Evolutionary conservation across 2,329 filamentous ascomycete genomes (phyloP).

Genomic region (Aspergillus candidus): DNA sequence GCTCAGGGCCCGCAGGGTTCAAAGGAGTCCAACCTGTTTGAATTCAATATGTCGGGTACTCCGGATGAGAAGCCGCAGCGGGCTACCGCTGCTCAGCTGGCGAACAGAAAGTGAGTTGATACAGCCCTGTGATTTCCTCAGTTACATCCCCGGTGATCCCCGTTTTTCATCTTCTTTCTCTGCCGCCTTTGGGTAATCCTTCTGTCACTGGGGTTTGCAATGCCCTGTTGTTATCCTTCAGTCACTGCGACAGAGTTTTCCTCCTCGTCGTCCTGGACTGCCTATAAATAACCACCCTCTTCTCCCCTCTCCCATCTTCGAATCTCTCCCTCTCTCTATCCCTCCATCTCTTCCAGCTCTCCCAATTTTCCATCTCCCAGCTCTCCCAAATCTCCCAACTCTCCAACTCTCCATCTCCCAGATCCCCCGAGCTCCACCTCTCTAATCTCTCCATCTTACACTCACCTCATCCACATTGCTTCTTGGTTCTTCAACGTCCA

Average conservation of each 20-base stretch:
- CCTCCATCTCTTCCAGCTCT: too few species aligned
- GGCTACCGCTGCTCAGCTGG: conserved; percentile 51
- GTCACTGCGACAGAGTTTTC: too few species aligned
- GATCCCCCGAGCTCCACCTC: neutral
- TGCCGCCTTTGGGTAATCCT: neutral
- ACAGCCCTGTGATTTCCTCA: too few species aligned
- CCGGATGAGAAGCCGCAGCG: conserved; percentile 43
- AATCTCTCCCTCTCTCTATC: too few species aligned
- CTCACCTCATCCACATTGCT: conserved; percentile 1
- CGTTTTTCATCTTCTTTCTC: conserved; percentile 3
- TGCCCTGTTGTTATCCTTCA: too few species aligned
- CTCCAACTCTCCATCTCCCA: too few species aligned
- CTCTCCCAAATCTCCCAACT: too few species aligned
- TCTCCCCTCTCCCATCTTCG: too few species aligned
- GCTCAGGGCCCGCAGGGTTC: conserved; percentile 32
- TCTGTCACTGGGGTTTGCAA: neutral
- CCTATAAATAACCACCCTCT: too few species aligned
- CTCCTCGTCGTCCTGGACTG: too few species aligned
- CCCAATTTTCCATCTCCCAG: too few species aligned
- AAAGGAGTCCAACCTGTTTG: conserved; percentile 25
- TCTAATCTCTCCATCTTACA: neutral
- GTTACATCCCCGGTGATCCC: neutral
- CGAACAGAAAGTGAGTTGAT: conserved; percentile 49
- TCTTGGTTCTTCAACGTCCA: neutral
- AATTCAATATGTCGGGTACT: conserved; percentile 35